phyloP scores from a whole-genome alignment of 2,329 filamentous ascomycete species.

The Berkeleyomyces basicola region DNA sequence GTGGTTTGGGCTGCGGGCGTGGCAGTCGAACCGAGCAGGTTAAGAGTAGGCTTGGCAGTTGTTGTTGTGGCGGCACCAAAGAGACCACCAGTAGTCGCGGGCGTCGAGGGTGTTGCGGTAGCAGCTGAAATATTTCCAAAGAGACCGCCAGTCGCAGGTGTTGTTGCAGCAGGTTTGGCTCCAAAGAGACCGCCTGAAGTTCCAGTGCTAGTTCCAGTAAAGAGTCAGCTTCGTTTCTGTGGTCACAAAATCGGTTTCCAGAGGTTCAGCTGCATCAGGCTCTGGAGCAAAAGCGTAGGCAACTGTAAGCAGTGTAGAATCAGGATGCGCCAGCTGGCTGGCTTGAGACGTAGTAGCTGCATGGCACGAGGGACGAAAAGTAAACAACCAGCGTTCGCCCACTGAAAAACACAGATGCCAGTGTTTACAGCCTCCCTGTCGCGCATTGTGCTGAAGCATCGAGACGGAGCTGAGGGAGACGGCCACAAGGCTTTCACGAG shows the following conservation, averaged over 20 bases:
- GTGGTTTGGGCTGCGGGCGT: constrained; percentile 11
- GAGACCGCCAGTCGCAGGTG: constrained; percentile 22
- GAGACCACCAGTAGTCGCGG: constrained; percentile 22
- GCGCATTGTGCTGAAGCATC: background rate
- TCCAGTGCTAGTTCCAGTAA: constrained; percentile 14
- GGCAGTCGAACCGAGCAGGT: constrained; percentile 21
- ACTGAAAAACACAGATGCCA: background rate
- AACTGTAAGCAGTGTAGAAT: background rate
- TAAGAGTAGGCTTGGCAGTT: constrained; percentile 17
- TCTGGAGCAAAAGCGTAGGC: too few species aligned
- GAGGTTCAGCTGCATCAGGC: constrained; percentile 3
- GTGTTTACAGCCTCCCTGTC: background rate
- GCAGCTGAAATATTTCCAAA: constrained; percentile 21
- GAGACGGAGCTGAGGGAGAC: background rate
- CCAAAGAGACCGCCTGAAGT: constrained; percentile 7
- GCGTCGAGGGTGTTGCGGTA: constrained; percentile 14
- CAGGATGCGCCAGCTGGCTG: background rate
- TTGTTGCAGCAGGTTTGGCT: constrained; percentile 17
- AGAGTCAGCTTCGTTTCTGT: background rate
- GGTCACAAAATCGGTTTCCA: too few species aligned
- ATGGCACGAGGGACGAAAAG: background rate
- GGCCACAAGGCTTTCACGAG: background rate
- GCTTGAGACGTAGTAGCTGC: too few species aligned
- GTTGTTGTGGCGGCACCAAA: constrained; percentile 21
- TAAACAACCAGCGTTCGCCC: background rate